Evolutionary conservation across 352 stramenopile species (phyloP).

Genomic region (Phytophthora cactorum): DNA sequence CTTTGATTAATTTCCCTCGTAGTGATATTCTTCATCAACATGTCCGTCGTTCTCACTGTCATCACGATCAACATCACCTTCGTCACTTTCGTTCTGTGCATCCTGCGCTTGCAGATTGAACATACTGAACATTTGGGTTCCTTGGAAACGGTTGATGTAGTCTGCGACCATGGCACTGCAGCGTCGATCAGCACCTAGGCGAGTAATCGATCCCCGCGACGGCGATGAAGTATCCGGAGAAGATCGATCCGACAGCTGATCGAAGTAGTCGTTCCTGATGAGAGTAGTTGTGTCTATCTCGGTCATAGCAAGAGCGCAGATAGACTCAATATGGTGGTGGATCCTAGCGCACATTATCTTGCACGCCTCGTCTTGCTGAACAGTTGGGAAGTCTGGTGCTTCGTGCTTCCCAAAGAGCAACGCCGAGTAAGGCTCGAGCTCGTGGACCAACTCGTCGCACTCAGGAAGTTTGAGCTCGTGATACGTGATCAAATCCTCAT

Average conservation of each 20-base stretch:
- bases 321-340: conserved; percentile 62
- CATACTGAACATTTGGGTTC: conserved; percentile 89
- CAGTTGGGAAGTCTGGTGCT: conserved; percentile 64
- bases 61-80: conserved; percentile 37
- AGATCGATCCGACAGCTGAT: conserved; percentile 1
- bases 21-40: conserved; percentile 34
- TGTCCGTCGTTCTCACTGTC: conserved; percentile 38
- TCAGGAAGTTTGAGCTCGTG: conserved; percentile 81
- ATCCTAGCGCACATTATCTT: conserved; percentile 74
- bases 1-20: conserved; percentile 4
- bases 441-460: conserved; percentile 73
- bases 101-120: conserved; percentile 58
- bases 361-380: conserved; percentile 74
- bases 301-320: conserved; percentile 58
- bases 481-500: conserved; percentile 74
- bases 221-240: conserved; percentile 10
- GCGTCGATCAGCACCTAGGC: conserved; percentile 26
- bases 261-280: conserved; percentile 24
- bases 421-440: conserved; percentile 60
- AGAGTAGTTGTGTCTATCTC: conserved; percentile 32
- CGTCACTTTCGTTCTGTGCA: conserved; percentile 29
- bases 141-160: conserved; percentile 70
- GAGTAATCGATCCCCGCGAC: conserved; percentile 21
- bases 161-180: conserved; percentile 62
- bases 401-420: conserved; percentile 65